Evolutionary conservation across 2,329 filamentous ascomycete species (phyloP), one percentile per base, ranked within the genome.

Genomic region (Clarireedia hainanense): DNA sequence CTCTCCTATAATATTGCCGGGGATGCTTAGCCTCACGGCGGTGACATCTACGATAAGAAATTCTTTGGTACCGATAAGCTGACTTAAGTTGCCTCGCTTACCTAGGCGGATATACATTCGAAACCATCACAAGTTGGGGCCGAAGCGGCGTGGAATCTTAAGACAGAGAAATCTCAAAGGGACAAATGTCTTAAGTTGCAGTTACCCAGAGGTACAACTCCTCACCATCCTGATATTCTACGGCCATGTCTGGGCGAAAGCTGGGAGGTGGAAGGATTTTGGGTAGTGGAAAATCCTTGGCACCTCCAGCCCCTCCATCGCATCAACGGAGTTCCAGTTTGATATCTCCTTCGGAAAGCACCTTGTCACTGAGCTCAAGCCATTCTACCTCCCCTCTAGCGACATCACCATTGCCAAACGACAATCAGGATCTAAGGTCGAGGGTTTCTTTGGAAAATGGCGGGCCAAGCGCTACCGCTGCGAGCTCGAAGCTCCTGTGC

Each of bases 231-330:
- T 34, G 50, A 61, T 59, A 61, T 58, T 59, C 59, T 61, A 58
- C 63, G 58, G 63, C 60, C 53, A 95, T 95, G 90, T 87, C 90
- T 66, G 80, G 81, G 72, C 84, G 89, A 76, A 91, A 88, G 77
- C 81, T 96, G 71, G 92, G 92, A 73, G 91, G 92, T 74, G 92
- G 92, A 71, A 85, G 92, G 75, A 85, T 96, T 68, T 77, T 96
- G 66, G 92, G 92, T 67, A 95, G 81, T 74, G 90, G 89, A 67
- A 90, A 86, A 72, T 84, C 86, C 67, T 82, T 96, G 66, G 87
- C 85, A 64, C 87, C 89, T 66, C 75, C 80, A 61, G 58, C 63
- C 78, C 80, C 67, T 64, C 77, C 68, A 72, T 61, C 67, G 58
- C 65, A 68, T 62, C 55, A 43, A 54, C 60, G 65, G 57, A 61